Percentiles rank a stretch among this genome's conserved stretches.
These are phyloP conservation scores for Juglanconis sp. DNA, from an alignment of 2,329 filamentous ascomycete genomes.

Conservation along the genomic window DNA sequence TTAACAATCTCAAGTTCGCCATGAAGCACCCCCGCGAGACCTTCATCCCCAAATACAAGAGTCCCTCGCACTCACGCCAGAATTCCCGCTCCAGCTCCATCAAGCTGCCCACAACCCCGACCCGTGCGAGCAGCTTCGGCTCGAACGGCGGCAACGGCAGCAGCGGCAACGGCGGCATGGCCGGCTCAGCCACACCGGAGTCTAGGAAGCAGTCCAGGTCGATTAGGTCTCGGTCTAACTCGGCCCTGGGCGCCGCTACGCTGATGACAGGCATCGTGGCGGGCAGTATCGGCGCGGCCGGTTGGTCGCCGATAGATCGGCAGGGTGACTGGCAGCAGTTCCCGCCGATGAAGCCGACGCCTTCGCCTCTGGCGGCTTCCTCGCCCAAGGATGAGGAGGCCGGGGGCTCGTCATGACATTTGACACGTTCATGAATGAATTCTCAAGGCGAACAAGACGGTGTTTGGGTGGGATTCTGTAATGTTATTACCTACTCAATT, in stretches of 20 bases:
- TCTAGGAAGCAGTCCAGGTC: conserved; percentile 64
- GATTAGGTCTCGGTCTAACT: conserved; percentile 60
- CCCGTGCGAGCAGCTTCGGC: conserved; percentile 50
- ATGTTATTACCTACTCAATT: background rate
- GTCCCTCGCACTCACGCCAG: conserved; percentile 62
- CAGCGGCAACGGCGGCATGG: background rate
- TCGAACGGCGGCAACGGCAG: conserved; percentile 42
- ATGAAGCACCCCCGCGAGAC: conserved; percentile 72
- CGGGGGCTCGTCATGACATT: background rate
- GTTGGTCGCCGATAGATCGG: conserved; percentile 70
- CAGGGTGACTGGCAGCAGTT: conserved; percentile 33
- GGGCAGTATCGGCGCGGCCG: conserved; percentile 65
- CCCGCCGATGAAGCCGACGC: conserved; percentile 23
- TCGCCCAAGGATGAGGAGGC: conserved; percentile 4
- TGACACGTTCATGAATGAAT: background rate
- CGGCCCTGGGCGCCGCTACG: conserved; percentile 68
- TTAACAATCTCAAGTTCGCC: conserved; percentile 78
- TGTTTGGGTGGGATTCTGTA: background rate
- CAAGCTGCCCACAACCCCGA: conserved; percentile 59
- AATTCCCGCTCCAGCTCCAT: conserved; percentile 63
- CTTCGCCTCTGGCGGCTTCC: conserved; percentile 10
- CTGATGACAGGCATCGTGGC: conserved; percentile 84
- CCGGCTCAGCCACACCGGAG: conserved; percentile 44
- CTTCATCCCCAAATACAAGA: conserved; percentile 59
- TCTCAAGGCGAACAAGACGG: background rate